Evolutionary conservation across 176 grass and related monocot species (phyloP).

Genomic region (Themeda triandra): DNA sequence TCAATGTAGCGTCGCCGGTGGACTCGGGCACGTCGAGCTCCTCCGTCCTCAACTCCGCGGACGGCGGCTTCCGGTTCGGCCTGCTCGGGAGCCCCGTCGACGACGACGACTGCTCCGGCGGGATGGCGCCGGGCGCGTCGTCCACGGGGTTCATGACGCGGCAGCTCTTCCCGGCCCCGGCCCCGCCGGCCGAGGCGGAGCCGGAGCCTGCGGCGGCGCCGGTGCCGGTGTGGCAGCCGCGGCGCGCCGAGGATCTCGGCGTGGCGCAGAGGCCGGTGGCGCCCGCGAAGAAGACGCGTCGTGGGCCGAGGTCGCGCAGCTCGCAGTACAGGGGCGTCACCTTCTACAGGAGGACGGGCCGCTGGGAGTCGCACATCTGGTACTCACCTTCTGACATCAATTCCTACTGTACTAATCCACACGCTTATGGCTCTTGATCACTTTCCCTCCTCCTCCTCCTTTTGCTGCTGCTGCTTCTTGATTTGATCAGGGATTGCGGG

Average conservation of each 20-base stretch:
- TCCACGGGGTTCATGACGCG: conserved; percentile 46
- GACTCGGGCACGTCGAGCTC: conserved; percentile 61
- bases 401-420: not conserved
- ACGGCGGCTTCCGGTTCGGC: conserved; percentile 36
- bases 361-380: conserved; percentile 99
- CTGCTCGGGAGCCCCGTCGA: conserved; percentile 35
- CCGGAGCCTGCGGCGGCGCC: not conserved
- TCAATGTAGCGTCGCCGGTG: conserved; percentile 77
- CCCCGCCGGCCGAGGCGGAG: not conserved
- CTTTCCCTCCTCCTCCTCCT: not conserved
- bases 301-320: conserved; percentile 88
- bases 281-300: conserved; percentile 69
- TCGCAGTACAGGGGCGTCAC: conserved; percentile 98
- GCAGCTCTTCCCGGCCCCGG: conserved; percentile 57
- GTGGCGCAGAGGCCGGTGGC: conserved; percentile 10
- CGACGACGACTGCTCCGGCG: conserved; percentile 39
- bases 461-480: not conserved
- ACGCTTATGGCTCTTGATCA: conserved; percentile 16
- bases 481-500: conserved; percentile 83
- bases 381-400: conserved; percentile 27
- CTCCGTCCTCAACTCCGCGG: conserved; percentile 47
- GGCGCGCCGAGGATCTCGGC: conserved; percentile 19
- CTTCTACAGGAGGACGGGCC: conserved; percentile 91
- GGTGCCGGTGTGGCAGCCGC: conserved; percentile 2
- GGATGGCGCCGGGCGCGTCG: not conserved